Conservation (phyloP, 768 basidiomycete genomes). For the Mycena floridula region DNA sequence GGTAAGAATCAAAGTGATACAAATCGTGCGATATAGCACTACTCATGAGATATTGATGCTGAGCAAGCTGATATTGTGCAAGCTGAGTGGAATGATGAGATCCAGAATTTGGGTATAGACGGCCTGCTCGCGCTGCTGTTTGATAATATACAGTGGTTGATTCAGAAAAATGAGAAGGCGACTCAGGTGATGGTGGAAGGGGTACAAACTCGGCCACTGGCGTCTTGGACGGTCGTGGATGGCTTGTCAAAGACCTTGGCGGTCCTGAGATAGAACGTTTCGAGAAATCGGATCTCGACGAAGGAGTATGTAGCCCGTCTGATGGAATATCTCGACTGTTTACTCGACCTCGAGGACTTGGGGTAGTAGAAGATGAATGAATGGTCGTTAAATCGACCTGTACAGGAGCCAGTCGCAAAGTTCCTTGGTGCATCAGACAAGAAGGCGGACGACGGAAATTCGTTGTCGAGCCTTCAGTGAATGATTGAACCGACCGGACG, state of each 20-base stretch:
- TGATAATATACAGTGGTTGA: conserved; percentile 65
- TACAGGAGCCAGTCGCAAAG: conserved; percentile 17
- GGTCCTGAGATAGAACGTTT: conserved; percentile 41
- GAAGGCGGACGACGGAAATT: conserved; percentile 27
- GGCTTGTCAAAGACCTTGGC: conserved; percentile 32
- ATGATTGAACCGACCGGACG: conserved; percentile 61
- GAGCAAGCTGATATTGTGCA: no score
- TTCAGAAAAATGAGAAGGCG: conserved; percentile 32
- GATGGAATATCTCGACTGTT: not conserved
- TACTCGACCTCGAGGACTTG: not conserved
- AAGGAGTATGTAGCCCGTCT: conserved; percentile 18
- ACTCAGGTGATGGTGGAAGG: conserved; percentile 44
- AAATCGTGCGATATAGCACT: no score
- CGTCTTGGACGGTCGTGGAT: conserved; percentile 30
- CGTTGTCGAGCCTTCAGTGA: conserved; percentile 41
- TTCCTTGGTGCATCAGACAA: conserved; percentile 34
- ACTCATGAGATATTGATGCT: no score
- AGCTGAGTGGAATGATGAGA: no score
- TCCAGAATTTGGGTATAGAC: conserved; percentile 51
- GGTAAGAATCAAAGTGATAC: no score
- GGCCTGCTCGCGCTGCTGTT: conserved; percentile 40
- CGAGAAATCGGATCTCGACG: conserved; percentile 30
- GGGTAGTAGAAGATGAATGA: conserved; percentile 4
- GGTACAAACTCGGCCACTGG: conserved; percentile 32
- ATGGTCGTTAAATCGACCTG: conserved; percentile 9